Evolutionary conservation across 2,329 filamentous ascomycete species (phyloP).

Genomic region (Curvularia verruculosa): DNA sequence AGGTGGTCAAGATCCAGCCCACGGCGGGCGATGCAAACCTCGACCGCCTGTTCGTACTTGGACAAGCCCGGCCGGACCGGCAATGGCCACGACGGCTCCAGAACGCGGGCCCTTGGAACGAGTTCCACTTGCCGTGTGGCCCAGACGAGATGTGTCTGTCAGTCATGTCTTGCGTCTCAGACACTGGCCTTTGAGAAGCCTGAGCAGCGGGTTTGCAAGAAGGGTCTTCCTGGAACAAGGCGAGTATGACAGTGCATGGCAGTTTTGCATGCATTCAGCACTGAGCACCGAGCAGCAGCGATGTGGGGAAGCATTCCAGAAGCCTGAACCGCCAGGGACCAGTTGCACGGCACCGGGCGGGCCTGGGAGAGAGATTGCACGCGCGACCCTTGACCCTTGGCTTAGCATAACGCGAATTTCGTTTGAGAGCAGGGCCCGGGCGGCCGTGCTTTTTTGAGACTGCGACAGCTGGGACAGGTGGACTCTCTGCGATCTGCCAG

Average conservation of each 20-base stretch:
- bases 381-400: constrained; percentile 32
- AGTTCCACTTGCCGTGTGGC: constrained; percentile 43
- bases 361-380: constrained; percentile 29
- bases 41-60: constrained; percentile 17
- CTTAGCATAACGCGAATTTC: constrained; percentile 42
- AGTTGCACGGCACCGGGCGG: constrained; percentile 33
- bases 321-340: constrained; percentile 40
- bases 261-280: constrained; percentile 25
- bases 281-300: constrained; percentile 27
- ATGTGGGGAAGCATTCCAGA: constrained; percentile 43
- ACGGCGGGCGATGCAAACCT: constrained; percentile 29
- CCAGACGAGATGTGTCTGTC: constrained; percentile 34
- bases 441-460: constrained; percentile 34
- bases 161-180: constrained; percentile 16
- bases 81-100: constrained; percentile 37
- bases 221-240: constrained; percentile 31
- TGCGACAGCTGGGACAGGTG: constrained; percentile 32
- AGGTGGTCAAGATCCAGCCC: constrained; percentile 11
- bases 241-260: constrained; percentile 31
- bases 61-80: constrained; percentile 24
- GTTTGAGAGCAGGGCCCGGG: constrained; percentile 26
- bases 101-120: constrained; percentile 36
- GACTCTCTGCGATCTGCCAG: constrained; percentile 28
- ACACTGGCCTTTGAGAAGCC: constrained; percentile 23
- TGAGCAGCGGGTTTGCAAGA: constrained; percentile 25